Conservation (phyloP, 139 green algal species). For the Chlorella sorokiniana region DNA sequence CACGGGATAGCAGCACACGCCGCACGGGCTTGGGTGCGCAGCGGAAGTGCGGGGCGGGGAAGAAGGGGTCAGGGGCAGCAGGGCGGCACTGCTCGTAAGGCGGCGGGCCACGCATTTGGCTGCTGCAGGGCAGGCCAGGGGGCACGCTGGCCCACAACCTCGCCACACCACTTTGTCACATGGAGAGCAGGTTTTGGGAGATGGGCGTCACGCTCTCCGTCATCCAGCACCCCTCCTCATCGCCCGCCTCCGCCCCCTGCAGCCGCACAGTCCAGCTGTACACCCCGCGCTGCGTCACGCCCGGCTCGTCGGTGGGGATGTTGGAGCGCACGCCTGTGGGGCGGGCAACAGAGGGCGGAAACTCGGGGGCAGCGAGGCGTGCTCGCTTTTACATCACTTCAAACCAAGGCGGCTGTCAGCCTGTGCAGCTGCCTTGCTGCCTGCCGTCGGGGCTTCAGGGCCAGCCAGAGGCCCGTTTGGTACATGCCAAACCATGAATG, state of each 20-base stretch:
- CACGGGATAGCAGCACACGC: background rate
- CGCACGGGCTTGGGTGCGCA: no score
- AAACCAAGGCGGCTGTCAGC: no score
- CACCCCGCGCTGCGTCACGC: slow-evolving; percentile 4
- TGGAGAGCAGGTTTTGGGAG: slow-evolving; percentile 10
- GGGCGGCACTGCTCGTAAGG: no score
- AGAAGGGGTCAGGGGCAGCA: no score
- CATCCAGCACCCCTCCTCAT: slow-evolving; percentile 6
- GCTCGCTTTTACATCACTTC: no score
- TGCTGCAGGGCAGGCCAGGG: no score
- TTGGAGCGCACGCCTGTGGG: slow-evolving; percentile 9
- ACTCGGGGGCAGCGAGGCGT: background rate
- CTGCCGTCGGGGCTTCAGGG: no score
- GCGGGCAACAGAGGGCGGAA: background rate
- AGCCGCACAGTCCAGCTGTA: slow-evolving; percentile 21
- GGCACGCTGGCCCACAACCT: no score
- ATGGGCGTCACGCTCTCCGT: slow-evolving; percentile 12
- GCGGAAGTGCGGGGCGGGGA: background rate
- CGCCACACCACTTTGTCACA: background rate
- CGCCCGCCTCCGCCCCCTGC: background rate
- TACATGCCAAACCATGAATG: no score
- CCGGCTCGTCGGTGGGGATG: slow-evolving; percentile 4
- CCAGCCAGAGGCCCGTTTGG: no score
- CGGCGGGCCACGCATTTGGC: no score
- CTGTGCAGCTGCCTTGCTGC: no score